Conservation (phyloP, 2,329 filamentous ascomycete genomes). For the Fusarium pilosicola region DNA sequence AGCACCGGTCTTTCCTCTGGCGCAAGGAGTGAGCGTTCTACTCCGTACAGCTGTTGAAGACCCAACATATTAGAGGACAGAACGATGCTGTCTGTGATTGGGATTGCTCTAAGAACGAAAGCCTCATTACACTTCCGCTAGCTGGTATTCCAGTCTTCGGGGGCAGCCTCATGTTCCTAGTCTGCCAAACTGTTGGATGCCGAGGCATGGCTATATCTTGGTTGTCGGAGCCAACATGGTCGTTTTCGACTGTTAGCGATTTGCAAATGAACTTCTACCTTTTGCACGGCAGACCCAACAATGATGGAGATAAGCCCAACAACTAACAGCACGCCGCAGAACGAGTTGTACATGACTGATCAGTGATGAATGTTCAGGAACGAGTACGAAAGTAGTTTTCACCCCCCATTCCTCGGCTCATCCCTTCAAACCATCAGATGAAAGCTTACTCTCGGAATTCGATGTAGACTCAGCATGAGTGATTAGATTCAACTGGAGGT, state of each 20-base stretch:
- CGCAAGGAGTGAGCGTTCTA: neutral
- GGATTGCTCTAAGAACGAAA: neutral
- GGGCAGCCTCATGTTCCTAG: neutral
- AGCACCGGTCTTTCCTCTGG: neutral
- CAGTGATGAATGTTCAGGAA: neutral
- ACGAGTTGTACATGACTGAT: neutral
- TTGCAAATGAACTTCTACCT: neutral
- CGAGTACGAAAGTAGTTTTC: neutral
- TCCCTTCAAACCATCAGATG: slow-evolving; percentile 5
- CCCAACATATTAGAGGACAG: neutral
- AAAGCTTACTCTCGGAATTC: neutral
- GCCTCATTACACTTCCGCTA: neutral
- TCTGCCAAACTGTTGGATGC: neutral
- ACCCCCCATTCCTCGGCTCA: neutral
- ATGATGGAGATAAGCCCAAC: neutral
- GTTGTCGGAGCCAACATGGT: neutral
- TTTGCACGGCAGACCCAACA: neutral
- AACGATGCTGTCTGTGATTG: neutral
- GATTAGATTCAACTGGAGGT: neutral
- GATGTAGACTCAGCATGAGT: neutral
- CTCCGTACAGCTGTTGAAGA: neutral
- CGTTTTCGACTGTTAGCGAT: too few species aligned
- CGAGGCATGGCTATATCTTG: neutral
- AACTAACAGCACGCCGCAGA: neutral
- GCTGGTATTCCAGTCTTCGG: neutral